Evolutionary conservation across 2,329 filamentous ascomycete species (phyloP), one percentile per base, ranked within the genome.

Genomic region (Chrysosporium keratinophilum): DNA sequence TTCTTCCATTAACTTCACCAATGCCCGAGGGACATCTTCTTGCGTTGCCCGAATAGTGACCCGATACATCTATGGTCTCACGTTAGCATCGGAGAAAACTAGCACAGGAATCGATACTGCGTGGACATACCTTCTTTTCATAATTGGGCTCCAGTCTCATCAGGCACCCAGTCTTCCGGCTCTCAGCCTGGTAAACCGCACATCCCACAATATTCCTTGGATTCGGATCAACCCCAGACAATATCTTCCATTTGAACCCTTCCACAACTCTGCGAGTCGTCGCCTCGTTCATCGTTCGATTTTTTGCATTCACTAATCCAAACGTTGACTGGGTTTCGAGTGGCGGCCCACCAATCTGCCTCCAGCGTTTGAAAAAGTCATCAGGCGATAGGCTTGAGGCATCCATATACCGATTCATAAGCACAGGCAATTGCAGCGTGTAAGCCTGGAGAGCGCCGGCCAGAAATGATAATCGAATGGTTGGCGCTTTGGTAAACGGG

Each of bases 311-410:
- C 1, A 74, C 71, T 10, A 91, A 67, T 0, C 84, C 82, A 69
- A 98, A 94, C 33, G 97, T 88, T 46, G 80, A 80, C 68, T 98
- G 93, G 0, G 87, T 84, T 69, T 98, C 94, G 31, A 94, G 81
- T 1, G 90, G 84, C 1, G 82, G 81, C 4, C 87, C 88, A 11
- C 93, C 93, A 62, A 98, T 97, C 72, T 98, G 93, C 76, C 95
- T 94, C 93, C 93, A 98, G 50, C 94, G 79, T 76, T 94, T 96
- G 80, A 98, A 98, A 72, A 97, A 98, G 66, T 98, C 93, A 50
- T 98, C 93, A 0, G 85, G 82, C 5, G 81, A 81, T 39, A 98
- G 76, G 54, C 93, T 85, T 0, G 93, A 90, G 0, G 87, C 82
- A 58, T 96, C 90, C 89, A 97, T 96, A 66, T 95, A 98, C 68